Conservation (phyloP, 257 asterid genomes). For the Misopates orontium region DNA sequence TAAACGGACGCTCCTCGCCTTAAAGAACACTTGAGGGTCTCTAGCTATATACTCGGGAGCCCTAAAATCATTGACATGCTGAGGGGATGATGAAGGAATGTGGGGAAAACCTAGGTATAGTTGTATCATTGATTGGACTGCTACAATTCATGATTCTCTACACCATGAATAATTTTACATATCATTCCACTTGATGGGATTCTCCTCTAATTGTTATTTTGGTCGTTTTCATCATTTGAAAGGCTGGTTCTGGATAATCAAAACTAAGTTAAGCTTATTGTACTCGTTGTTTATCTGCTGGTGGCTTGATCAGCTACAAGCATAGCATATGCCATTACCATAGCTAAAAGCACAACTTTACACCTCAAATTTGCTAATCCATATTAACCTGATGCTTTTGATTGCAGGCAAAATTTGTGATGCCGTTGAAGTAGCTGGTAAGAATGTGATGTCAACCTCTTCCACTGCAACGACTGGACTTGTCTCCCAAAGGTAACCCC, state of each 20-base stretch:
- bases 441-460: conserved; percentile 89
- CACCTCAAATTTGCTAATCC: not conserved
- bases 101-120: conserved; percentile 1
- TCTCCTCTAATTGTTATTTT: not conserved
- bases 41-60: not conserved
- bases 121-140: not conserved
- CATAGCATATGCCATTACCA: conserved; percentile 4
- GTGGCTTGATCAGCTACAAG: not conserved
- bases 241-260: conserved; percentile 13
- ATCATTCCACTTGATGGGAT: not conserved
- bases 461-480: conserved; percentile 90
- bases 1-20: not conserved
- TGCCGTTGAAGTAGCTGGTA: conserved; percentile 94
- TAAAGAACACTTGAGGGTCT: not conserved
- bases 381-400: conserved; percentile 27
- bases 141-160: not conserved
- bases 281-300: conserved; percentile 4
- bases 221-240: not conserved
- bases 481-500: conserved; percentile 66
- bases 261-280: not conserved
- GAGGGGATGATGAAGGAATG: not conserved
- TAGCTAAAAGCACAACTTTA: not conserved
- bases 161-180: no score
- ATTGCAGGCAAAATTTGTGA: conserved; percentile 77
- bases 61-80: not conserved